A percentile compares a stretch with the other conserved stretches of the same genome.
These are phyloP conservation scores for Wickerhamiella occidentalis DNA, from an alignment of 805 yeast genomes.

Conservation along the genomic window DNA sequence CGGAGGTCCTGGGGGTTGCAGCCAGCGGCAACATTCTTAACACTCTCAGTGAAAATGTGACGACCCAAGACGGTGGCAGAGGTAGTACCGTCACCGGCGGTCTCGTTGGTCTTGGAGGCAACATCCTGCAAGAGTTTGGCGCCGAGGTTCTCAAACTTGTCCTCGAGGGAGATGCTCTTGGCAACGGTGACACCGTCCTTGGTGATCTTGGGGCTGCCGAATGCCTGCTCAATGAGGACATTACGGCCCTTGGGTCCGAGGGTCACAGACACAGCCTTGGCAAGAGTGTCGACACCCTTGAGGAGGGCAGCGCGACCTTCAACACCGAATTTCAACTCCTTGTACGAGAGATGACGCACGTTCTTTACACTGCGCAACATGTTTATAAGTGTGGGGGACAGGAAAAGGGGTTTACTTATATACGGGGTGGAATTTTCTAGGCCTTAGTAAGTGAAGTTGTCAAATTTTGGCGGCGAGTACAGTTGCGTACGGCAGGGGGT, in stretches of 20 bases:
- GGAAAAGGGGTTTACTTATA: conserved; percentile 2
- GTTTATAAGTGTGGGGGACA: not conserved
- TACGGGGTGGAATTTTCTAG: conserved; percentile 9
- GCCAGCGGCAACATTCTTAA: conserved; percentile 96
- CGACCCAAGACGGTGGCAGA: conserved; percentile 94
- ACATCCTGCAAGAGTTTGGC: conserved; percentile 93
- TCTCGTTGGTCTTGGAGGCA: conserved; percentile 91
- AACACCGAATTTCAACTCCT: conserved; percentile 91
- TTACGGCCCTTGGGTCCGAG: conserved; percentile 97
- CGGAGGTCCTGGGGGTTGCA: conserved; percentile 98
- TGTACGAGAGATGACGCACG: conserved; percentile 43
- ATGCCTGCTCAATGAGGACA: conserved; percentile 90
- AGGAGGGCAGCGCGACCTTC: conserved; percentile 92
- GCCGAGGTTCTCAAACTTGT: conserved; percentile 93
- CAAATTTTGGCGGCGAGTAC: no score
- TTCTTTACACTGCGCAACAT: conserved; percentile 16
- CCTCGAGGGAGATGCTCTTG: conserved; percentile 63
- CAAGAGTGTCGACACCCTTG: conserved; percentile 87
- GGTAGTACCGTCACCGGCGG: conserved; percentile 98
- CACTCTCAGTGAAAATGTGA: conserved; percentile 88
- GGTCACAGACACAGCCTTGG: conserved; percentile 93
- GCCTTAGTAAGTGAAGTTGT: not conserved
- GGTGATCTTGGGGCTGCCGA: conserved; percentile 95
- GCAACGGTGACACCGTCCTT: conserved; percentile 99
- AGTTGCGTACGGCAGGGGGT: no score